Evolutionary conservation across 78 protist species (phyloP).

Genomic region (Dictyostelium intermedium): DNA sequence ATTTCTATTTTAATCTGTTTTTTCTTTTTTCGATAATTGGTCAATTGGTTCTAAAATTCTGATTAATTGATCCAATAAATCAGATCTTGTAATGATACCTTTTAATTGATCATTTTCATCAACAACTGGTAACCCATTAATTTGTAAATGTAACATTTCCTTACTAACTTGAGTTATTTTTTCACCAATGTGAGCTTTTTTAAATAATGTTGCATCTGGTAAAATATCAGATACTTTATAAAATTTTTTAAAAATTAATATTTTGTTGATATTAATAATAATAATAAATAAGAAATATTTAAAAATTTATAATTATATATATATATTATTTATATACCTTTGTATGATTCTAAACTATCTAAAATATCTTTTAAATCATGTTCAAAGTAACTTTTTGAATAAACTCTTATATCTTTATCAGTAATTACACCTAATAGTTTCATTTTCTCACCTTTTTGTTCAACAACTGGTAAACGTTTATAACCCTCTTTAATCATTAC

Average conservation of each 20-base stretch:
- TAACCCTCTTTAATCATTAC: conserved; percentile 4
- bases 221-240: conserved; percentile 30
- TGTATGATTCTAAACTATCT: background rate
- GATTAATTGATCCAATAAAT: conserved; percentile 53
- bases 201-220: background rate
- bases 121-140: conserved; percentile 56
- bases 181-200: background rate
- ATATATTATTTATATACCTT: conserved; percentile 9
- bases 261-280: background rate
- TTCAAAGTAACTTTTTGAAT: conserved; percentile 12
- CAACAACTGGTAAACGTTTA: conserved; percentile 50
- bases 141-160: background rate
- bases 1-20: background rate
- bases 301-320: background rate
- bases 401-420: conserved; percentile 46
- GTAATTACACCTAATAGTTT: conserved; percentile 22
- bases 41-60: conserved; percentile 55
- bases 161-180: background rate
- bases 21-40: background rate
- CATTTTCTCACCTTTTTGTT: background rate
- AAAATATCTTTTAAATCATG: conserved; percentile 14
- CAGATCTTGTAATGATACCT: conserved; percentile 52
- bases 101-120: background rate
- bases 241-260: background rate
- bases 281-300: background rate